These are phyloP conservation scores for Coniosporium apollinis DNA, from an alignment of 495 filamentous ascomycete species.

Conservation along the genomic window DNA sequence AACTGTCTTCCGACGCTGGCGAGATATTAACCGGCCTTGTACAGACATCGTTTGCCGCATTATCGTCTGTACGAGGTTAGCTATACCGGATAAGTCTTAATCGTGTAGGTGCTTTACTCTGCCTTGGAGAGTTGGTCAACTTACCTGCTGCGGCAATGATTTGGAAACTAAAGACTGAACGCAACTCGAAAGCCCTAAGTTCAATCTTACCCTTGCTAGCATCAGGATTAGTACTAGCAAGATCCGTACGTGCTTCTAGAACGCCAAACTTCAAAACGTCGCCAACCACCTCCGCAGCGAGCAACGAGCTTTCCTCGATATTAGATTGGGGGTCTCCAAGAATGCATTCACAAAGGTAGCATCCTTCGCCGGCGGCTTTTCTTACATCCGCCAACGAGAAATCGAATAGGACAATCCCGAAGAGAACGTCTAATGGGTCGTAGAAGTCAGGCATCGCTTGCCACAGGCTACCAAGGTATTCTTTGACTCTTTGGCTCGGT, in stretches of 20 bases:
- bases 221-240: not conserved
- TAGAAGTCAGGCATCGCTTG: no score
- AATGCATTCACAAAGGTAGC: not conserved
- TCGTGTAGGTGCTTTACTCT: not conserved
- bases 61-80: not conserved
- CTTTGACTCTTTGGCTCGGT: not conserved
- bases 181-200: not conserved
- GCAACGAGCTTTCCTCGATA: not conserved
- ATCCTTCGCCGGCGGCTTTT: not conserved
- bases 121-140: not conserved
- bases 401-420: no score
- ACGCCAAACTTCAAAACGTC: not conserved
- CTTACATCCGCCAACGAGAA: not conserved
- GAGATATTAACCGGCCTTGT: not conserved
- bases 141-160: no score
- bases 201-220: not conserved
- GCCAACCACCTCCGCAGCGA: not conserved
- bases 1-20: not conserved
- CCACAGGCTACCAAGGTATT: not conserved
- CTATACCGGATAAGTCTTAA: no score
- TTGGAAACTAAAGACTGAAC: not conserved
- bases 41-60: not conserved
- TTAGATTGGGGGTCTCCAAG: not conserved
- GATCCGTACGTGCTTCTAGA: not conserved
- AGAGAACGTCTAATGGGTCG: no score